Base-by-base conservation (phyloP, 2,329 filamentous ascomycete species). In the Nemania sp. region DNA sequence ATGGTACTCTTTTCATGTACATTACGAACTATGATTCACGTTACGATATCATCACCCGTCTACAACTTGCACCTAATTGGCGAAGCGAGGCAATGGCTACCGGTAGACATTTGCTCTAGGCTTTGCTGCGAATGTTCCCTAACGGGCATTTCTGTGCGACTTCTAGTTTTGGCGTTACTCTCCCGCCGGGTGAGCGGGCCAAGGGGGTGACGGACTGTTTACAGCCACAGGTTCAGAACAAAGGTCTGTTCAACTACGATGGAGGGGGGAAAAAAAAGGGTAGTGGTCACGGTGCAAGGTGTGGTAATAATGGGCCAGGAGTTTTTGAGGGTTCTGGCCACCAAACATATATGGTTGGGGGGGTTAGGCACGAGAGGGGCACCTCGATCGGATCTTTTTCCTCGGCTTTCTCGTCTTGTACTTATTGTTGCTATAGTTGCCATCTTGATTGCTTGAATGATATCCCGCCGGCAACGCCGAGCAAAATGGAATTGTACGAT, bases 381-480 rank as follows among this genome's bases (percentile, higher is more conserved):
- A 50, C 42, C 45, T 49, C 13, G 47, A 34, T 45, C 25, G 18
- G 45, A 47, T 40, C 20, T 54, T 18, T 52, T 42, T 47, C 12
- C 10, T 11, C 35, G 40, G 21, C 34, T 52, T 55, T 54, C n/a
- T n/a, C n/a, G 50, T 32, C 54, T 39, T 62, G 55, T 67, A 58
- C 64, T 66, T 63, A 58, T 49, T n/a, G n/a, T n/a, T n/a, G 54
- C 40, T 51, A 49, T 37, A 58, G 54, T 52, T 60, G 55, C 54
- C 60, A 43, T 58, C 42, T 47, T 58, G 45, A 54, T 65, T 68
- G 64, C 61, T 68, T 69, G 59, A 62, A 70, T 71, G 71, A 73
- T 73, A 73, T 72, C 71, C 71, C 69, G 68, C 71, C 71, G 71
- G 71, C 70, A 63, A 55, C 65, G 66, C 71, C 71, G 71, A 71